A percentile compares a stretch with the other conserved stretches of the same genome.
phyloP scores from a whole-genome alignment of 2,329 filamentous ascomycete species.

The Cladophialophora chaetospira region DNA sequence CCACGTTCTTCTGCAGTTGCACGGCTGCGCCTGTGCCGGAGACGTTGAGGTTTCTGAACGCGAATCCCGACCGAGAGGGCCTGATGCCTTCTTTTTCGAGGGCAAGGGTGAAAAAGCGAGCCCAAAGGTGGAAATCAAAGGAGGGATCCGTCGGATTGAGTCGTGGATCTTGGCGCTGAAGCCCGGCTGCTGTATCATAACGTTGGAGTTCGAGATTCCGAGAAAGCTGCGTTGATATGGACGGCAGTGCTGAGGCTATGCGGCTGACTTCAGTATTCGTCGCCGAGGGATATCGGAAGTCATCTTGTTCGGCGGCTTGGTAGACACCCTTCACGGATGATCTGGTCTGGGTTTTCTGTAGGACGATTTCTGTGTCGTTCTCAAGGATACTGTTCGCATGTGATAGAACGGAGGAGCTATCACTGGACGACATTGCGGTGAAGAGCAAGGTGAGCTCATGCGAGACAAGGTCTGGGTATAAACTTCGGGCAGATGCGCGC shows the following conservation, averaged over 20 bases:
- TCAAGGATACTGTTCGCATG: not conserved
- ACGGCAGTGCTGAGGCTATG: not conserved
- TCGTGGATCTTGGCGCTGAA: not conserved
- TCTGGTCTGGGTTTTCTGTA: not conserved
- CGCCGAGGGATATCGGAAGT: not conserved
- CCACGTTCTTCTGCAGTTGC: slow-evolving; percentile 69
- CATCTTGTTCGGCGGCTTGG: not conserved
- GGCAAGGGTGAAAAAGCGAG: not conserved
- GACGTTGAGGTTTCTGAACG: slow-evolving; percentile 65
- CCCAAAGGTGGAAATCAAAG: not conserved
- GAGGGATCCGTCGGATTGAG: not conserved
- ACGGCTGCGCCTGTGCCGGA: slow-evolving; percentile 63
- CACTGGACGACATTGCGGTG: not conserved
- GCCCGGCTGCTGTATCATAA: not conserved
- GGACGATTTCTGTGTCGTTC: not conserved
- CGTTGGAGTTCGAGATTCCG: not conserved
- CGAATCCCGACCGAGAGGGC: not conserved
- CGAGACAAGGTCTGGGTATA: too few relatives aligned
- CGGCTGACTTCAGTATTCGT: not conserved
- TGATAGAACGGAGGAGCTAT: not conserved
- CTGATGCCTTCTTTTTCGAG: not conserved
- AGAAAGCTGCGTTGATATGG: not conserved
- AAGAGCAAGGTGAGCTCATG: not conserved
- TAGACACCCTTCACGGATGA: not conserved
- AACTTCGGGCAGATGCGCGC: too few relatives aligned